Base-by-base conservation (phyloP, 2,329 filamentous ascomycete species). In the Colletotrichum sp. region DNA sequence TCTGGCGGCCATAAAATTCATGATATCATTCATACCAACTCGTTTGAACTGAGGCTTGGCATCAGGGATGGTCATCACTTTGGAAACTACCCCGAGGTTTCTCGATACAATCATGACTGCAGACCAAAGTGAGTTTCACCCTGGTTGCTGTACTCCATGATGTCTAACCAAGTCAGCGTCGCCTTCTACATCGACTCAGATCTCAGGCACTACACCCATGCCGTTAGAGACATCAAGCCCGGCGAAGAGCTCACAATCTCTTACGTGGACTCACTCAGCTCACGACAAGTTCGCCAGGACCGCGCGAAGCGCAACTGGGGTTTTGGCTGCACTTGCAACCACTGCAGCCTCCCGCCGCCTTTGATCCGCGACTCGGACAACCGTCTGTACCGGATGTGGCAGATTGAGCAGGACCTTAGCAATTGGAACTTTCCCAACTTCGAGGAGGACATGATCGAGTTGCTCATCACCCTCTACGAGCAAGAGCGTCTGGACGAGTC, bases 171-270 rank as follows among this genome's bases (percentile, higher is more conserved):
- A 76, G 59, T 79, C 79, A 36, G 83, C 81, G 76, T 82, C 79
- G 16, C 78, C 77, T 26, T 79, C 76, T 22, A 82, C 80, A 16
- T 75, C 82, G 44, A 81, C 81, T 79, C 81, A 80, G 44, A 81
- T 80, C 76, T 83, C 1, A 81, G 83, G 1, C 83, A 83, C 52
- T 81, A 84, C 68, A 80, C 85, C 26, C 82, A 84, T 64, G 86
- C 85, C 22, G 79, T 83, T 2, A 77, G 80, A 12, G 83, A 85
- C 34, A 84, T 84, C 22, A 70, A 81, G 39, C 79, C 82, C 0
- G 82, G 81, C 9, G 83, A 85, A 63, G 84, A 85, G 66, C 79
- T 85, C 15, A 83, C 81, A 22, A 84, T 85, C 67, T 84, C 81
- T 78, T 85, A 84, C 57, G 68, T 65, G 16, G 34, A 74, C 71